phyloP scores from a whole-genome alignment of 1,139 yeast genomes.

The Blastobotrys arbuscula region DNA sequence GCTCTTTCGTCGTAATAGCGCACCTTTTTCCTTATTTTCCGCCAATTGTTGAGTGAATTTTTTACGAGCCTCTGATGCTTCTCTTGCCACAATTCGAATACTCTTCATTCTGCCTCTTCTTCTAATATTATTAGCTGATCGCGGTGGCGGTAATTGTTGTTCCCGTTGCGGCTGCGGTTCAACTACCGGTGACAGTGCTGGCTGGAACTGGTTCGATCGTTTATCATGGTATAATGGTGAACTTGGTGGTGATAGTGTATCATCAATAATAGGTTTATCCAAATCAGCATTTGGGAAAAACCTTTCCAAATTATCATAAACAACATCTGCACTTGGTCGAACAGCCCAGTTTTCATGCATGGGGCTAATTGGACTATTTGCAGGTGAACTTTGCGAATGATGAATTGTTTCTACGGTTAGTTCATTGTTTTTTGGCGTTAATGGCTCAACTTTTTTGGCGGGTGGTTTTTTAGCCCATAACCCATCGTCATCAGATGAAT shows the following conservation, averaged over 20 bases:
- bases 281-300: slow-evolving; percentile 91
- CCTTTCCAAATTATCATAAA: slow-evolving; percentile 82
- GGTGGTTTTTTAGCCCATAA: slow-evolving; percentile 55
- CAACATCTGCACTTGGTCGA: slow-evolving; percentile 92
- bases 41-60: slow-evolving; percentile 32
- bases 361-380: slow-evolving; percentile 20
- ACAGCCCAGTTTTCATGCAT: slow-evolving; percentile 43
- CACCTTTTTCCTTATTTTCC: slow-evolving; percentile 16
- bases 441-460: background rate
- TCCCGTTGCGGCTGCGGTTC: slow-evolving; percentile 17
- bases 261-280: slow-evolving; percentile 87
- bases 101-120: slow-evolving; percentile 53
- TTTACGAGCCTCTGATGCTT: slow-evolving; percentile 64
- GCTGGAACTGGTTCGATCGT: slow-evolving; percentile 3
- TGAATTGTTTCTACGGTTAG: slow-evolving; percentile 21
- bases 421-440: slow-evolving; percentile 7
- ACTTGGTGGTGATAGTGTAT: slow-evolving; percentile 50
- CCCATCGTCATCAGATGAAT: slow-evolving; percentile 46
- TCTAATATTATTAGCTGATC: background rate
- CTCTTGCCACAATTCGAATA: slow-evolving; percentile 86
- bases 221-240: slow-evolving; percentile 37
- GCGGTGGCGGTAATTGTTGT: background rate
- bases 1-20: slow-evolving; percentile 59
- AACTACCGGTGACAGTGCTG: slow-evolving; percentile 26
- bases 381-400: slow-evolving; percentile 18